These are phyloP conservation scores for Leishmania braziliensis DNA, from an alignment of 208 protist genomes.

Conservation along the genomic window DNA sequence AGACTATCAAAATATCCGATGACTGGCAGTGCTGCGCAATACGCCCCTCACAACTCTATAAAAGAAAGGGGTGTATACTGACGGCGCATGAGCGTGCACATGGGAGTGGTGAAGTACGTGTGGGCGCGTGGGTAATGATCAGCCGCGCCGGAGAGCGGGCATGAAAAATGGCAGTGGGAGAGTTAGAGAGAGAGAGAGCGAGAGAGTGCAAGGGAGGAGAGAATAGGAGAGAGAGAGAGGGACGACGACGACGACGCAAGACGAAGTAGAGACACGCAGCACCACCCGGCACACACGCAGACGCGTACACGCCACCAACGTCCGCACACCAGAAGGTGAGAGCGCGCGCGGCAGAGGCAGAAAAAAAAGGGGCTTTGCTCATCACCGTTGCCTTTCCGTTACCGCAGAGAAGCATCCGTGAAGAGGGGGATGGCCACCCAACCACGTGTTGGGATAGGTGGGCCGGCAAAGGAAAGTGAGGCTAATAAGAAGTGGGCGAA, in stretches of 20 bases:
- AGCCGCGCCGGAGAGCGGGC: too few species aligned
- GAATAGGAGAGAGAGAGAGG: not conserved
- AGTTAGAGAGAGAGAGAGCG: too few species aligned
- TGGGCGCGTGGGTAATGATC: not conserved
- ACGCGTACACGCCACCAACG: not conserved
- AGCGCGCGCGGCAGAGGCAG: not conserved
- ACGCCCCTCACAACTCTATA: not conserved
- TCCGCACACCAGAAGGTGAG: not conserved
- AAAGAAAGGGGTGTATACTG: not conserved
- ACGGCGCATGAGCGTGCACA: not conserved
- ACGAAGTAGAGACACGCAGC: not conserved
- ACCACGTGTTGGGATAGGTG: not conserved
- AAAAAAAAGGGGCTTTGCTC: not conserved
- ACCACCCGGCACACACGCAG: not conserved
- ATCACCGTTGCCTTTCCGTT: not conserved
- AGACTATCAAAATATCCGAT: not conserved
- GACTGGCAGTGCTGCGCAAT: not conserved
- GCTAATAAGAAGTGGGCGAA: not conserved
- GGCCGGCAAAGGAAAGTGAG: not conserved
- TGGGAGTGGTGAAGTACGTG: not conserved
- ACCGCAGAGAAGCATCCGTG: not conserved
- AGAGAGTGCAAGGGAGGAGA: not conserved
- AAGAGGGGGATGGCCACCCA: not conserved
- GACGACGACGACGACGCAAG: not conserved
- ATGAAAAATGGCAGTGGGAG: too few species aligned